These are phyloP conservation scores for Brassica cretica DNA, from an alignment of 345 rosid species.

Conservation along the genomic window DNA sequence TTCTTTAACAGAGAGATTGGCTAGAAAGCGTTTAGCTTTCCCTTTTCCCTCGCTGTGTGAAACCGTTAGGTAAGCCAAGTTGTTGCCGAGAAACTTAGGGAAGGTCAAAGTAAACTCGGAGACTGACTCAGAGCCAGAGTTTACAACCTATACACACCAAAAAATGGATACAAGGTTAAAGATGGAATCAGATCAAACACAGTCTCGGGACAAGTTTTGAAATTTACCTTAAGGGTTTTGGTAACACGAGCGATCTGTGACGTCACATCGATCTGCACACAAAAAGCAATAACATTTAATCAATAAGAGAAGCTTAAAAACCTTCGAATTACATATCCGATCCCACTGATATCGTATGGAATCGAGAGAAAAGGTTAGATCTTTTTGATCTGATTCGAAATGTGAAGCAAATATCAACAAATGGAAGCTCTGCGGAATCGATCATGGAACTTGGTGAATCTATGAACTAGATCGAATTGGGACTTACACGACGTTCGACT, in stretches of 20 bases:
- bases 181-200: conserved; percentile 7
- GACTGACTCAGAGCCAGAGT: conserved; percentile 61
- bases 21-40: conserved; percentile 50
- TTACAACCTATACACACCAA: conserved; percentile 56
- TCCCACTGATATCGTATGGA: conserved; percentile 1
- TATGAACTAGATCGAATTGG: conserved; percentile 28
- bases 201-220: background rate
- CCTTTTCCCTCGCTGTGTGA: conserved; percentile 63
- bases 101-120: conserved; percentile 70
- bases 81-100: conserved; percentile 66
- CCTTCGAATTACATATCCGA: background rate
- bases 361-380: background rate
- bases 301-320: conserved; percentile 1
- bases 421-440: conserved; percentile 6
- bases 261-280: conserved; percentile 79
- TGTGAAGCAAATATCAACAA: conserved; percentile 11
- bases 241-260: conserved; percentile 75
- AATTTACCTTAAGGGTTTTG: conserved; percentile 67
- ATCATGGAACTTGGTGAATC: conserved; percentile 14
- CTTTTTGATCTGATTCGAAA: conserved; percentile 1
- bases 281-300: background rate
- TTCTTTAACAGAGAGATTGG: conserved; percentile 49
- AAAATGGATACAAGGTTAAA: conserved; percentile 1
- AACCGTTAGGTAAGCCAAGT: conserved; percentile 69
- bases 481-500: conserved; percentile 93